Evolutionary conservation across 805 yeast genomes (phyloP).

Genomic region (Ogataea corticis): DNA sequence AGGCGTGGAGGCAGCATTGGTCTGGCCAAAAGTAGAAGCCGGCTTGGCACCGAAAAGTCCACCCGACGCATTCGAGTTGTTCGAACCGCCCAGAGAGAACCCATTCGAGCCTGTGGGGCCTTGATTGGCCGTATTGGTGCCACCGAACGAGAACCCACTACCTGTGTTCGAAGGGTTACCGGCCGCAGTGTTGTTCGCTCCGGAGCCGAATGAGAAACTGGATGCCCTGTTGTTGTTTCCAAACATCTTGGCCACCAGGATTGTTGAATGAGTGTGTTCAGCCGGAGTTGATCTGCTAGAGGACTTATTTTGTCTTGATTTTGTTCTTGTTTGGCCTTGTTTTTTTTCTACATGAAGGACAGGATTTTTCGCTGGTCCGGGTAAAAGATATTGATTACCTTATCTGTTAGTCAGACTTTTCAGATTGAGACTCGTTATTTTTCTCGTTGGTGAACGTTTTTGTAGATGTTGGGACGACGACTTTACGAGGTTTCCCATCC

Average conservation of each 20-base stretch:
- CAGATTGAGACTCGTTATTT: background rate
- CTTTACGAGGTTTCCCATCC: background rate
- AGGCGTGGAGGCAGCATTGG: background rate
- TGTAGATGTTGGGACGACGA: background rate
- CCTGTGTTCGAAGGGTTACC: slow-evolving; percentile 6
- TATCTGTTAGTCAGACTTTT: slow-evolving; percentile 2
- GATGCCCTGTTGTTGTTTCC: slow-evolving; percentile 4
- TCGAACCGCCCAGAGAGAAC: slow-evolving; percentile 1
- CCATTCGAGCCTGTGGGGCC: slow-evolving; percentile 7
- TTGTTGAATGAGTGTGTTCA: background rate
- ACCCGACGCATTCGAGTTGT: slow-evolving; percentile 9
- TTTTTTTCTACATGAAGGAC: background rate
- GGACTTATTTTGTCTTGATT: too few relatives aligned
- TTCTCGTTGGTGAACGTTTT: slow-evolving; percentile 6
- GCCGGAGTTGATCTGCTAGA: too few relatives aligned
- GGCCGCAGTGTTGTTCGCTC: slow-evolving; percentile 7
- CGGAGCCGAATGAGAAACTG: slow-evolving; percentile 1
- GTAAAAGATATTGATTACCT: background rate
- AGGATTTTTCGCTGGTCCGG: background rate
- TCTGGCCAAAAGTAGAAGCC: slow-evolving; percentile 3
- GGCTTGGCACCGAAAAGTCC: slow-evolving; percentile 28
- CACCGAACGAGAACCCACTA: slow-evolving; percentile 15
- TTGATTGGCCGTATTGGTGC: slow-evolving; percentile 1
- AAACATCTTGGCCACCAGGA: background rate
- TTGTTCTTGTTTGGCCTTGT: background rate